Evolutionary conservation across 139 green algal genomes (phyloP).

Genomic region (Chlorella vulgaris): DNA sequence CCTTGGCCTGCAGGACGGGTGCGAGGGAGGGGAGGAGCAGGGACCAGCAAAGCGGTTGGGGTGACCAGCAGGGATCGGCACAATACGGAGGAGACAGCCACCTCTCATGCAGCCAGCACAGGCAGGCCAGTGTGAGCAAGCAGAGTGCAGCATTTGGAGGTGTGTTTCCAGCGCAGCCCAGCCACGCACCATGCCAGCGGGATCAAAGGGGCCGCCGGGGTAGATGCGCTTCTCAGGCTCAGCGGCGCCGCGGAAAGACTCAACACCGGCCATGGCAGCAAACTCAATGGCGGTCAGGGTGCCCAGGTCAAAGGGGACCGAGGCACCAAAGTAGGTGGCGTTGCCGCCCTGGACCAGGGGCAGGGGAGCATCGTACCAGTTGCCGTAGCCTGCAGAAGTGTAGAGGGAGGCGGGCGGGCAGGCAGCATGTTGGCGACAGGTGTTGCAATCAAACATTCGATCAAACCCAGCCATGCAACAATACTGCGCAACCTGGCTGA

Average conservation of each 20-base stretch:
- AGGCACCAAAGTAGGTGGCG: slow-evolving; percentile 79
- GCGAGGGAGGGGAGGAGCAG: background rate
- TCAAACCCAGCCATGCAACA: no score
- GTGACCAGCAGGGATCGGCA: no score
- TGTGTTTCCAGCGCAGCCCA: no score
- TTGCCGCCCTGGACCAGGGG: slow-evolving; percentile 77
- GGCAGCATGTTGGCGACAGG: background rate
- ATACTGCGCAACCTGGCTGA: no score
- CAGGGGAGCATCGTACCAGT: slow-evolving; percentile 76
- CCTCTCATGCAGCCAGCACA: no score
- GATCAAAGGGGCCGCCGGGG: slow-evolving; percentile 90
- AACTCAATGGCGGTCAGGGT: slow-evolving; percentile 72
- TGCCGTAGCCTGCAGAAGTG: slow-evolving; percentile 38
- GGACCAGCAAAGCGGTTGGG: background rate
- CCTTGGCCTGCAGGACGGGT: slow-evolving; percentile 62
- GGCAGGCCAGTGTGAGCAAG: no score
- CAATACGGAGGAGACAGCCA: no score
- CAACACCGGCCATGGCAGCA: slow-evolving; percentile 41
- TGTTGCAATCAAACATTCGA: no score
- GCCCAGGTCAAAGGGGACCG: slow-evolving; percentile 82
- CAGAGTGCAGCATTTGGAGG: background rate
- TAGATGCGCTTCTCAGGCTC: slow-evolving; percentile 78
- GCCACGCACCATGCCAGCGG: slow-evolving; percentile 65
- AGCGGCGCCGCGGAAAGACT: slow-evolving; percentile 70
- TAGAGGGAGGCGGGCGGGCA: no score